Evolutionary conservation across 202 grass and related monocot species (phyloP).

Genomic region (Zoysia matrella): DNA sequence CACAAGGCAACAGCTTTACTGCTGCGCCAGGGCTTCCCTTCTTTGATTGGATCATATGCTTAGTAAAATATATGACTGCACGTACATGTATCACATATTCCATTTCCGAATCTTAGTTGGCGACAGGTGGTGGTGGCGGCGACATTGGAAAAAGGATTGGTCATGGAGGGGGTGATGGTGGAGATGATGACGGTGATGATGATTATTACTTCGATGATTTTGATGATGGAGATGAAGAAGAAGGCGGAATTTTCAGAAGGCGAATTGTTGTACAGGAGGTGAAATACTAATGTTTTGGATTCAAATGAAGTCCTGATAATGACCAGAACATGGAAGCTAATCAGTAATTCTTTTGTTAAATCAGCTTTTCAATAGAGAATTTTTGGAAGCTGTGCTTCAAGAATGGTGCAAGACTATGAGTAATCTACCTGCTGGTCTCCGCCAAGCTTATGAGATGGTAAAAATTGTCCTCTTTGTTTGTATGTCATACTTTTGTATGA

Average conservation of each 20-base stretch:
- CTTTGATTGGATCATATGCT: background rate
- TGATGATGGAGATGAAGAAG: too few relatives aligned
- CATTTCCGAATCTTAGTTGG: conserved; percentile 60
- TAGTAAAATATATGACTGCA: conserved; percentile 18
- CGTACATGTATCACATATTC: conserved; percentile 17
- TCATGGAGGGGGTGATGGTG: too few relatives aligned
- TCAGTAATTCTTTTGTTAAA: conserved; percentile 39
- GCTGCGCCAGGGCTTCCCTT: too few relatives aligned
- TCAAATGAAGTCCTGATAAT: conserved; percentile 22
- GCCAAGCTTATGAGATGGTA: conserved; percentile 97
- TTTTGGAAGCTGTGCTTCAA: conserved; percentile 74
- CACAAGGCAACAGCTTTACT: too few relatives aligned
- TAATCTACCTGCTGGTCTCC: conserved; percentile 85
- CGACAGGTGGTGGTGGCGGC: conserved; percentile 76
- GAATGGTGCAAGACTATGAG: conserved; percentile 36
- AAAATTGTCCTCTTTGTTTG: conserved; percentile 20
- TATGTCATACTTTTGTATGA: conserved; percentile 23
- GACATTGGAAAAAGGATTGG: too few relatives aligned
- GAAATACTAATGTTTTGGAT: conserved; percentile 43
- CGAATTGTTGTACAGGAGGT: background rate
- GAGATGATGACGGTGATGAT: too few relatives aligned
- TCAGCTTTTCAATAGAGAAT: conserved; percentile 92
- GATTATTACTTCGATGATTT: too few relatives aligned
- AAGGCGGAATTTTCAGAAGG: too few relatives aligned
- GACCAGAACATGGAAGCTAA: conserved; percentile 28